phyloP scores from a whole-genome alignment of 2,329 filamentous ascomycete species.

The Thelonectria discophora region DNA sequence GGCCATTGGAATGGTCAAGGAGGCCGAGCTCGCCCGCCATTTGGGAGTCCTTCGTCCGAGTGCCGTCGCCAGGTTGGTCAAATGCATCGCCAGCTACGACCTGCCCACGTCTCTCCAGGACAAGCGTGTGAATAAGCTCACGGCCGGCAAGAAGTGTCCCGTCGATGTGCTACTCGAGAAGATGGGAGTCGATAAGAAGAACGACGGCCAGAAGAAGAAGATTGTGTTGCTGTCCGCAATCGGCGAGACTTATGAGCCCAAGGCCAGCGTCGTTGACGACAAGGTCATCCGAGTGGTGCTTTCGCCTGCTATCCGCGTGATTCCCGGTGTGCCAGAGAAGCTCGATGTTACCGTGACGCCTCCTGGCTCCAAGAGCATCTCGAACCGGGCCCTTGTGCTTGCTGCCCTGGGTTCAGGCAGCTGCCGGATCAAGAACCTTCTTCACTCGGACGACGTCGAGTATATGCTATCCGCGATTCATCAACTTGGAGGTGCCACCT shows the following conservation, averaged over 20 bases:
- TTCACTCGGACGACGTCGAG: conserved; percentile 97
- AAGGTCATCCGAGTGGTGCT: conserved; percentile 83
- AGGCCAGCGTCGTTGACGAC: conserved; percentile 90
- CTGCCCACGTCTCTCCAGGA: conserved; percentile 87
- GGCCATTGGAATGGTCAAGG: conserved; percentile 97
- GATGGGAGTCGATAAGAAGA: conserved; percentile 99
- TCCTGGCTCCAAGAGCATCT: conserved; percentile 97
- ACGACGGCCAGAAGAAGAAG: conserved; percentile 94
- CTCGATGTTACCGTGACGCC: conserved; percentile 81
- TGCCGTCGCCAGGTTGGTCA: conserved; percentile 87
- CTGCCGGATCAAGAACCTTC: conserved; percentile 88
- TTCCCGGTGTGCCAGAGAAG: conserved; percentile 72
- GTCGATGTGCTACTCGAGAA: conserved; percentile 87
- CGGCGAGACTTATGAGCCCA: conserved; percentile 85
- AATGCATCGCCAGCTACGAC: conserved; percentile 94
- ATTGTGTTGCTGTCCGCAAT: conserved; percentile 92
- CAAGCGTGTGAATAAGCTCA: conserved; percentile 81
- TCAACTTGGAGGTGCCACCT: conserved; percentile 84
- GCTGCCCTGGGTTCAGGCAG: conserved; percentile 88
- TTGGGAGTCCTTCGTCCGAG: conserved; percentile 85
- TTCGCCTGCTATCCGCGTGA: conserved; percentile 79
- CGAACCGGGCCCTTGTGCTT: conserved; percentile 92
- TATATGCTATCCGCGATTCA: conserved; percentile 95
- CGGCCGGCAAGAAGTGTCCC: conserved; percentile 86
- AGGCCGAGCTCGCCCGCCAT: conserved; percentile 91